A percentile compares a stretch with the other conserved stretches of the same genome.
phyloP scores from a whole-genome alignment of 1,284 basidiomycete genomes.

The Mycosarcoma mackinlayi region DNA sequence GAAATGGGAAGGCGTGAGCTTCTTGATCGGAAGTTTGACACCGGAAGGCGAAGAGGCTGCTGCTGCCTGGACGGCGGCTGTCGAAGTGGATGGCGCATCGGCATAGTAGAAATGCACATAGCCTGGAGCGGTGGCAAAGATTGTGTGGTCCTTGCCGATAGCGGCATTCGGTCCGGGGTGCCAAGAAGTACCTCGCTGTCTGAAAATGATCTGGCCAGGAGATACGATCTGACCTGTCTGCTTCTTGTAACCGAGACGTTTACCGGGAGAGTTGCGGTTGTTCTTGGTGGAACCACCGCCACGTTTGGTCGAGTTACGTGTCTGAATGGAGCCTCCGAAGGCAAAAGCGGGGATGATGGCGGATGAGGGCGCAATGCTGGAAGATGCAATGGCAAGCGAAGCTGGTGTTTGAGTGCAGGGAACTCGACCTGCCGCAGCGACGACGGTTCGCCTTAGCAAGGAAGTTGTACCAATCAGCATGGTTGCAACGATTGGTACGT shows the following conservation, averaged over 20 bases:
- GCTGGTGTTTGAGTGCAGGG: conserved; percentile 31
- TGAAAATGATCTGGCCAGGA: conserved; percentile 64
- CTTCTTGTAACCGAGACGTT: conserved; percentile 66
- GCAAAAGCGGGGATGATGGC: conserved; percentile 52
- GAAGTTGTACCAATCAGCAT: conserved; percentile 29
- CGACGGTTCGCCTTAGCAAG: conserved; percentile 31
- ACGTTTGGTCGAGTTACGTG: conserved; percentile 67
- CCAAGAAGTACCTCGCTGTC: conserved; percentile 67
- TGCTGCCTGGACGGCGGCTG: conserved; percentile 4
- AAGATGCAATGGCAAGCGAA: conserved; percentile 53
- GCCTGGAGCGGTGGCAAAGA: conserved; percentile 64
- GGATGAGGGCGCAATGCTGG: conserved; percentile 21
- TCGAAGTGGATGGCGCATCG: conserved; percentile 7
- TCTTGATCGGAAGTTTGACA: conserved; percentile 46
- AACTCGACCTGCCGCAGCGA: conserved; percentile 24
- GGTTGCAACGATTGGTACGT: conserved; percentile 5
- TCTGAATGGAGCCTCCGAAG: conserved; percentile 64
- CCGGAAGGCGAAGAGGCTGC: conserved; percentile 22
- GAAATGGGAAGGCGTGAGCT: conserved; percentile 26
- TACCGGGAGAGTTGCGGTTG: conserved; percentile 66
- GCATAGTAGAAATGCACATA: conserved; percentile 66
- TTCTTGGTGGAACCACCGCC: conserved; percentile 67
- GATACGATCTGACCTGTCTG: conserved; percentile 60
- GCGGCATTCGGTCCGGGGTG: conserved; percentile 64
- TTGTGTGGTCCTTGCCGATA: conserved; percentile 67